Evolutionary conservation across 768 basidiomycete genomes (phyloP), one percentile per base, ranked within the genome.

Genomic region (Psilocybe cubensis): DNA sequence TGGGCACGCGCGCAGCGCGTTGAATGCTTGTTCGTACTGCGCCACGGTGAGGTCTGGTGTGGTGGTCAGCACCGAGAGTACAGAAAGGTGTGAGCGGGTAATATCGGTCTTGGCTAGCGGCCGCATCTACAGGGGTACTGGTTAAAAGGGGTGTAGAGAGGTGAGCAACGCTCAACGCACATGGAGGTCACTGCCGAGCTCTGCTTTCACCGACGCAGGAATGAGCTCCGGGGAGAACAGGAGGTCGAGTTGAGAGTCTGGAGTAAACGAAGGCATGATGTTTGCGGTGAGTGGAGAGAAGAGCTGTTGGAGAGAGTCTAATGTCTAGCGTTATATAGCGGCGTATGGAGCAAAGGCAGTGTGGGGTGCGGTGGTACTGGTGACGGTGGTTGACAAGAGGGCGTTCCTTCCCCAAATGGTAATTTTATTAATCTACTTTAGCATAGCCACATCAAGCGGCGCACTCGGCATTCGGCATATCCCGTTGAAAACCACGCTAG

Each of bases 21-120:
- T 70, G 72, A 91, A 94, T 31, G 91, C 90, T 2, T 82, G 74
- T 18, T 76, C 69, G 86, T 93, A 98, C 1, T 88, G 83, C 0
- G 74, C 73, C 35, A 84, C 78, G 24, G 92, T 85, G 47, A 84
- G 73, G 49, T 72, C 77, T 10, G 94, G 84, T 35, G 95, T 83
- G 25, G 89, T 83, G 3, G 82, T 83, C 59, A 99, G 86, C 25
- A 97, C 85, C 7, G 80, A 78, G 64, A 98, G 88, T 23, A 97
- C 85, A n/a, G 81, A 70, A 62, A 98, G 85, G 72, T 98, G 94
- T 3, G 88, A 88, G 29, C 94, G 85, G 4, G 67, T 66, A 74
- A 94, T 84, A 79, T 99, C 97, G 5, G 89, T 86, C 21, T 86
- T 85, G 0, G 94, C 86, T 18, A 99, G 81, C 0, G 97, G 97